Evolutionary conservation across 352 stramenopile genomes (phyloP).

Genomic region (Globisporangium spiculum): DNA sequence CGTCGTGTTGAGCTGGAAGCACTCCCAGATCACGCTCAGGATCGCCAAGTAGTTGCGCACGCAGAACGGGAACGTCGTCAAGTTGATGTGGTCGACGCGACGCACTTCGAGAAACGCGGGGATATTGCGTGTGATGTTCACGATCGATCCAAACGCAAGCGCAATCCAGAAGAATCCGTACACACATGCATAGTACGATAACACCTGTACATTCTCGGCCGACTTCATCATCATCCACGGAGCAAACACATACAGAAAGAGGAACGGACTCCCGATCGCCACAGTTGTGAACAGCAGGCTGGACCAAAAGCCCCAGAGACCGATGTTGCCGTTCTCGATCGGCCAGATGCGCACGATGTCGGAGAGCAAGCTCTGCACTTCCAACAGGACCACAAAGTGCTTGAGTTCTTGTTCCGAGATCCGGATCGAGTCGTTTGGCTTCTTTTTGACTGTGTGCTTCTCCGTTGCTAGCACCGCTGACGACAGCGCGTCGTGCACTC

Average conservation of each 20-base stretch:
- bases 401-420: slow-evolving; percentile 29
- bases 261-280: slow-evolving; percentile 21
- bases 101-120: slow-evolving; percentile 31
- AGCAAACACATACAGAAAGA: slow-evolving; percentile 25
- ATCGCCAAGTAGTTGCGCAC: slow-evolving; percentile 42
- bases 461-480: background rate
- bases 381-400: slow-evolving; percentile 26
- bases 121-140: slow-evolving; percentile 28
- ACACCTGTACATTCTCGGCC: slow-evolving; percentile 2
- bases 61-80: slow-evolving; percentile 31
- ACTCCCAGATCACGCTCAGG: slow-evolving; percentile 31
- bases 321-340: slow-evolving; percentile 35
- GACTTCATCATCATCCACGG: slow-evolving; percentile 16
- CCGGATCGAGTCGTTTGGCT: slow-evolving; percentile 16
- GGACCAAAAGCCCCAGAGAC: slow-evolving; percentile 33
- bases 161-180: slow-evolving; percentile 31
- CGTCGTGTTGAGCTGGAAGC: slow-evolving; percentile 38
- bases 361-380: slow-evolving; percentile 20
- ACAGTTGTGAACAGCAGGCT: slow-evolving; percentile 25
- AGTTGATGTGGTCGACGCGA: slow-evolving; percentile 30
- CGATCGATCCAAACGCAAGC: slow-evolving; percentile 25
- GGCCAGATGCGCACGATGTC: slow-evolving; percentile 34
- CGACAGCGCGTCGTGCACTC: background rate
- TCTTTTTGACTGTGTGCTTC: background rate
- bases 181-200: slow-evolving; percentile 24